These are phyloP conservation scores for Alternaria sp. DNA, from an alignment of 2,329 filamentous ascomycete species.

Conservation along the genomic window DNA sequence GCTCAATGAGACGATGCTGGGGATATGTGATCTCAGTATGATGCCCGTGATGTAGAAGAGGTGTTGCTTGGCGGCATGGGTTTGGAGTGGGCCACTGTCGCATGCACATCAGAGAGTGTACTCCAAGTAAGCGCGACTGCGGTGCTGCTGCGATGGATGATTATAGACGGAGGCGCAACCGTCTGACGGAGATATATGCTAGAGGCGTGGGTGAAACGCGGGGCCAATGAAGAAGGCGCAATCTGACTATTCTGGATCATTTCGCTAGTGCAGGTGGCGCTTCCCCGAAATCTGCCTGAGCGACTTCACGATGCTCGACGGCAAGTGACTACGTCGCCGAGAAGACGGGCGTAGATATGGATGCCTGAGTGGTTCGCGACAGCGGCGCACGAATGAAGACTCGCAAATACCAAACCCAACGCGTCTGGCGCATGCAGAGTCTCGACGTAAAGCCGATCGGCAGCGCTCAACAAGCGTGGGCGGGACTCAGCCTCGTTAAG, in stretches of 20 bases:
- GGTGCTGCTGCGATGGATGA: background rate
- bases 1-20: background rate
- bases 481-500: conserved; percentile 14
- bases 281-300: background rate
- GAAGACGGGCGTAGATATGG: background rate
- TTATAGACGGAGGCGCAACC: background rate
- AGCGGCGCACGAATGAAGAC: background rate
- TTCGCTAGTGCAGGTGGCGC: conserved; percentile 4
- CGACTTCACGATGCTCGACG: background rate
- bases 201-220: conserved; percentile 16
- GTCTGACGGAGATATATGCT: background rate
- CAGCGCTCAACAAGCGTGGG: conserved; percentile 12
- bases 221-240: conserved; percentile 15
- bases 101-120: background rate
- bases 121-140: background rate
- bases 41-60: background rate
- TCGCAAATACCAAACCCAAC: background rate
- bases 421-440: conserved; percentile 12
- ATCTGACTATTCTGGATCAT: conserved; percentile 8
- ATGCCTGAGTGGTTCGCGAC: background rate
- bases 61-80: background rate
- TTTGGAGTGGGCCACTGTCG: background rate
- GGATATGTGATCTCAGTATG: conserved; percentile 5
- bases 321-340: background rate
- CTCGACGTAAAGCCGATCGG: conserved; percentile 14